Percentiles rank a stretch among this genome's conserved stretches.
Conservation (phyloP, 2,329 filamentous ascomycete species). For the Lizonia empirigonia region DNA sequence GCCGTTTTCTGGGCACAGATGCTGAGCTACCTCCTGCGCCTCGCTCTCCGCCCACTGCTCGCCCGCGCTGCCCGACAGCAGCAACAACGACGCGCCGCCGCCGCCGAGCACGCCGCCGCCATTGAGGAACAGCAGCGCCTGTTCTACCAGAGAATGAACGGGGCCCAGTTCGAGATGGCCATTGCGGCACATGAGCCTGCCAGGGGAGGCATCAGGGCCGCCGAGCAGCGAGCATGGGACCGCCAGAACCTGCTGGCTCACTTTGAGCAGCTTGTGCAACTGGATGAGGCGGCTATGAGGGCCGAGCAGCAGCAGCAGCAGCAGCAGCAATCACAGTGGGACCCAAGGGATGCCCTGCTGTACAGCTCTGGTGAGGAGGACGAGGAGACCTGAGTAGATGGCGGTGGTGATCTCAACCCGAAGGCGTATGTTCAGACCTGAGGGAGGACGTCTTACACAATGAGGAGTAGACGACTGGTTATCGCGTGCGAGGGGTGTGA, state of each 20-base stretch:
- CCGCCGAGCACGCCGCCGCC: not conserved
- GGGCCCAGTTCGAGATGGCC: not conserved
- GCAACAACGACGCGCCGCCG: not conserved
- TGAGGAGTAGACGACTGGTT: not conserved
- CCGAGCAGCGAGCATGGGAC: not conserved
- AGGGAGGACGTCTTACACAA: slow-evolving; percentile 5
- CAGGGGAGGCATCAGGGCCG: not conserved
- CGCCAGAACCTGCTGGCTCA: not conserved
- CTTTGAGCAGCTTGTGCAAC: not conserved
- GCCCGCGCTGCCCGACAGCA: not conserved
- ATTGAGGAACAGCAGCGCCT: not conserved
- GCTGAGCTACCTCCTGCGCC: not conserved
- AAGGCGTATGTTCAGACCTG: slow-evolving; percentile 7
- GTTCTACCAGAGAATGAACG: not conserved
- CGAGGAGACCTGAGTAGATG: not conserved
- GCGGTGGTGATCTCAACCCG: not conserved
- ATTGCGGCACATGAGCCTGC: not conserved
- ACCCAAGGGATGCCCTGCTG: no score
- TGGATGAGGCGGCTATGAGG: not conserved
- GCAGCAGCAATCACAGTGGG: no score
- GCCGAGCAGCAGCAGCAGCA: not conserved
- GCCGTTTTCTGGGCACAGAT: not conserved
- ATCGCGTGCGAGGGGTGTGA: not conserved
- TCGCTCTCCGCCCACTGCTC: not conserved
- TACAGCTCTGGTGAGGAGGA: no score